These are phyloP conservation scores for Plantago coronopus DNA, from an alignment of 305 asterid species.

Conservation along the genomic window DNA sequence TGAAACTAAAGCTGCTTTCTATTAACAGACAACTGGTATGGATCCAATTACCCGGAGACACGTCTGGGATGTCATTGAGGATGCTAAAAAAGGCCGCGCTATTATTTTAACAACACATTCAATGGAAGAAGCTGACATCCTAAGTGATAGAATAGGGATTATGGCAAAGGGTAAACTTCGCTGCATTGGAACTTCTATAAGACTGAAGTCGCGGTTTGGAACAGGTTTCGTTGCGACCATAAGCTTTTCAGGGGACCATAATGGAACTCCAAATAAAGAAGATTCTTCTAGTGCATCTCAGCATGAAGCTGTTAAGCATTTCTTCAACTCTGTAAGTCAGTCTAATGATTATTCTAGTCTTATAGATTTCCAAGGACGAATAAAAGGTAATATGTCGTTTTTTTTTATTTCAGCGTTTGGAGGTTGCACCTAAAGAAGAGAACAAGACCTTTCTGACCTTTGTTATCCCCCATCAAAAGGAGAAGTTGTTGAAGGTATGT, in stretches of 20 bases:
- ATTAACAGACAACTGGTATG: constrained; percentile 89
- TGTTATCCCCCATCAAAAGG: constrained; percentile 75
- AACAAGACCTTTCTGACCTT: constrained; percentile 64
- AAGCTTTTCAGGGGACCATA: constrained; percentile 52
- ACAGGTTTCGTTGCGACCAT: constrained; percentile 74
- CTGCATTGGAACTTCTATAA: constrained; percentile 87
- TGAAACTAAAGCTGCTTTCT: constrained; percentile 16
- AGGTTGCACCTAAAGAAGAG: constrained; percentile 72
- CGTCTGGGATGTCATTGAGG: constrained; percentile 91
- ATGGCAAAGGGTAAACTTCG: constrained; percentile 98
- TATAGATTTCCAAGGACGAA: not conserved
- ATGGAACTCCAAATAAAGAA: constrained; percentile 19
- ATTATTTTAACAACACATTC: constrained; percentile 93
- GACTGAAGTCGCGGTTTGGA: constrained; percentile 80
- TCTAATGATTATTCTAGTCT: constrained; percentile 8
- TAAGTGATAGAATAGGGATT: constrained; percentile 90
- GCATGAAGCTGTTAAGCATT: constrained; percentile 60
- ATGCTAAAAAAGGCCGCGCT: constrained; percentile 84
- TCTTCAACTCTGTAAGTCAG: constrained; percentile 64
- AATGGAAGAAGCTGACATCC: constrained; percentile 95
- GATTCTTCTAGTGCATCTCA: constrained; percentile 36
- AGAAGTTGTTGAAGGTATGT: constrained; percentile 69
- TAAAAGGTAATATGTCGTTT: constrained; percentile 8
- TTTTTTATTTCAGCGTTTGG: constrained; percentile 49
- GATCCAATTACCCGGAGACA: constrained; percentile 91